These are phyloP conservation scores for Cytospora paraplurivora DNA, from an alignment of 2,329 filamentous ascomycete species.

Conservation along the genomic window DNA sequence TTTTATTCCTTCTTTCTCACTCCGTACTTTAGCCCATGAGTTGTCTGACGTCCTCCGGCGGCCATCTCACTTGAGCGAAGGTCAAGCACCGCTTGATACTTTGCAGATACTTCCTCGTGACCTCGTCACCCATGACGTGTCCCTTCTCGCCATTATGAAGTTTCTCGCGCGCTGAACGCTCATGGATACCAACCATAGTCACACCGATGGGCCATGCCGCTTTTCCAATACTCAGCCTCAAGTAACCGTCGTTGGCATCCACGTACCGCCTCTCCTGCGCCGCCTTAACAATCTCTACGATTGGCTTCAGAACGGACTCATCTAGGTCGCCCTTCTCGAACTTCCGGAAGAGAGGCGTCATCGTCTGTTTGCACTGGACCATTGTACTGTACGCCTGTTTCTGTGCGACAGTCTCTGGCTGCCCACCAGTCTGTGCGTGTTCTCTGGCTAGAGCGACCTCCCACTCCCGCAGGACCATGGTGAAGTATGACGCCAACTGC, in stretches of 20 bases:
- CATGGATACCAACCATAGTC: slow-evolving; percentile 99
- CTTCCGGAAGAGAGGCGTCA: slow-evolving; percentile 86
- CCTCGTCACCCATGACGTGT: slow-evolving; percentile 96
- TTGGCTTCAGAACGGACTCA: slow-evolving; percentile 74
- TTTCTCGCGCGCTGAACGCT: slow-evolving; percentile 93
- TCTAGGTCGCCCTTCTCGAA: slow-evolving; percentile 82
- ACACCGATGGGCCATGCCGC: slow-evolving; percentile 99
- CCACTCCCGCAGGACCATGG: slow-evolving; percentile 92
- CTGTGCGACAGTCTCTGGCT: slow-evolving; percentile 69
- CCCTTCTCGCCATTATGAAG: slow-evolving; percentile 85
- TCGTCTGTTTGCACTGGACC: slow-evolving; percentile 82
- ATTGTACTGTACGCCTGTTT: slow-evolving; percentile 83
- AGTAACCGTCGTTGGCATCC: slow-evolving; percentile 93
- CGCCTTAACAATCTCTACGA: slow-evolving; percentile 89
- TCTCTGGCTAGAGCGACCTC: slow-evolving; percentile 73
- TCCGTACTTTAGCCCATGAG: slow-evolving; percentile 74
- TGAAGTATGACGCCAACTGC: slow-evolving; percentile 93
- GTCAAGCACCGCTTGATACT: slow-evolving; percentile 97
- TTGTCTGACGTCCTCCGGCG: slow-evolving; percentile 87
- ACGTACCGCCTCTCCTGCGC: slow-evolving; percentile 92
- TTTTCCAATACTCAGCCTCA: slow-evolving; percentile 91
- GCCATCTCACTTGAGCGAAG: slow-evolving; percentile 96
- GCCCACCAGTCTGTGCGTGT: slow-evolving; percentile 38
- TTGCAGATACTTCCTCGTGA: slow-evolving; percentile 92
- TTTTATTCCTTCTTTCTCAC: neutral